Conservation (phyloP, 306 rosid species). For the Carpinus viminea region DNA sequence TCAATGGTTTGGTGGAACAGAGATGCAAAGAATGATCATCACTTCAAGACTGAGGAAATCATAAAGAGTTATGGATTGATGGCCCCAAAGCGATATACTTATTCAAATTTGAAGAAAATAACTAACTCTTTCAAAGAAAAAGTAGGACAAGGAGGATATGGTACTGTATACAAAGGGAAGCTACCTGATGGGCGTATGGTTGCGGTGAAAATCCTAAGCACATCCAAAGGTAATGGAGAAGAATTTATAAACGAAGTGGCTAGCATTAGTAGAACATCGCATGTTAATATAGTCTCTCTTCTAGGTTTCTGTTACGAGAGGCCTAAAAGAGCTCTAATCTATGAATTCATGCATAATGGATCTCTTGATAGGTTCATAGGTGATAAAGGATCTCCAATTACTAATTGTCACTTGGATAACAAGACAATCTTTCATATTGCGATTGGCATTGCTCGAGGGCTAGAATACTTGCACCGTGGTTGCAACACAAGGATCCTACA, state of each 20-base stretch:
- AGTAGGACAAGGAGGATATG: conserved; percentile 46
- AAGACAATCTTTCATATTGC: conserved; percentile 14
- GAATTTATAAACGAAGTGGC: conserved; percentile 48
- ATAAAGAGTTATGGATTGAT: conserved; percentile 10
- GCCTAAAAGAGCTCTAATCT: conserved; percentile 38
- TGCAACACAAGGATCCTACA: conserved; percentile 35
- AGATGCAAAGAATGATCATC: too few relatives aligned
- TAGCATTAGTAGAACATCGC: conserved; percentile 41
- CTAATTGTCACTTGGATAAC: conserved; percentile 23
- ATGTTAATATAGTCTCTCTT: conserved; percentile 43
- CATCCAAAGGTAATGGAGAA: conserved; percentile 31
- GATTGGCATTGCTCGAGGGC: conserved; percentile 37
- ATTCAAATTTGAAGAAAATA: conserved; percentile 24
- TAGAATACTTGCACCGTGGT: conserved; percentile 32
- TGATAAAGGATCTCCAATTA: not conserved
- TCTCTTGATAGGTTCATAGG: conserved; percentile 40
- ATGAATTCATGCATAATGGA: conserved; percentile 46
- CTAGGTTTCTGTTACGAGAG: conserved; percentile 33
- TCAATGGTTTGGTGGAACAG: too few relatives aligned
- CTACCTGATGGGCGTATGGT: conserved; percentile 32
- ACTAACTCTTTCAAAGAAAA: conserved; percentile 30
- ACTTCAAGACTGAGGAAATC: not conserved
- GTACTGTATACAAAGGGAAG: conserved; percentile 38
- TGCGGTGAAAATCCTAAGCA: conserved; percentile 36
- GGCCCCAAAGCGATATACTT: conserved; percentile 20